Conservation (phyloP, 805 yeast genomes). For the Myxozyma sirexii region DNA sequence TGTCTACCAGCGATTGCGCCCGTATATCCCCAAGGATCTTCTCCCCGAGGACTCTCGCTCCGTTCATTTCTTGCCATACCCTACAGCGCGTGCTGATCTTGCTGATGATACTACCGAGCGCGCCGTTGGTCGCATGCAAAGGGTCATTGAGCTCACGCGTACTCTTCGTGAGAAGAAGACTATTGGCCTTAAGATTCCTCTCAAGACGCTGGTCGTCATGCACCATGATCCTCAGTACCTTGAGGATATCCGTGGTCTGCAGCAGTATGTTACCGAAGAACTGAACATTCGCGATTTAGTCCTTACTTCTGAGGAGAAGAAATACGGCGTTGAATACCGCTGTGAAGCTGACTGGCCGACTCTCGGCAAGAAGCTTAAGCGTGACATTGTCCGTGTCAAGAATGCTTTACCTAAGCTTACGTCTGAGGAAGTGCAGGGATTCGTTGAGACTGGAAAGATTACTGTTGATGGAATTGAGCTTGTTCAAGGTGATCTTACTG, state of each 20-base stretch:
- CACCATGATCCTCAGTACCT: slow-evolving; percentile 77
- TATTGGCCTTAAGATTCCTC: slow-evolving; percentile 92
- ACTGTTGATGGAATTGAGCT: slow-evolving; percentile 88
- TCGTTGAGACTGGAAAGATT: slow-evolving; percentile 70
- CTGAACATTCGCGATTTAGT: slow-evolving; percentile 86
- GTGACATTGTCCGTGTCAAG: slow-evolving; percentile 91
- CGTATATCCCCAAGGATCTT: slow-evolving; percentile 51
- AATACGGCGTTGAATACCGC: slow-evolving; percentile 87
- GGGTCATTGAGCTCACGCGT: slow-evolving; percentile 94
- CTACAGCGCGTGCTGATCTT: slow-evolving; percentile 75
- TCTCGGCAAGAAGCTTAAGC: slow-evolving; percentile 93
- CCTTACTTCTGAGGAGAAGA: slow-evolving; percentile 86
- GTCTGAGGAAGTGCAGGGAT: slow-evolving; percentile 79
- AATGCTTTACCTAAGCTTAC: slow-evolving; percentile 84
- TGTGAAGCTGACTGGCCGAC: slow-evolving; percentile 99
- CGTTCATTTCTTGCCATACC: slow-evolving; percentile 93
- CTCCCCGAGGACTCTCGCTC: slow-evolving; percentile 70
- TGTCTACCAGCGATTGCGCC: slow-evolving; percentile 75
- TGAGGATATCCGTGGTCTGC: slow-evolving; percentile 73
- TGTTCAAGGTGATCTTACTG: slow-evolving; percentile 84
- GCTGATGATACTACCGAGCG: slow-evolving; percentile 81
- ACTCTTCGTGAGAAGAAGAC: slow-evolving; percentile 94
- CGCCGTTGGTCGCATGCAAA: slow-evolving; percentile 94
- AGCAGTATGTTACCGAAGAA: slow-evolving; percentile 83
- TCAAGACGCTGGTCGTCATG: slow-evolving; percentile 81